These are phyloP conservation scores for Apiospora phragmitis DNA, from an alignment of 2,329 filamentous ascomycete genomes.

Conservation along the genomic window DNA sequence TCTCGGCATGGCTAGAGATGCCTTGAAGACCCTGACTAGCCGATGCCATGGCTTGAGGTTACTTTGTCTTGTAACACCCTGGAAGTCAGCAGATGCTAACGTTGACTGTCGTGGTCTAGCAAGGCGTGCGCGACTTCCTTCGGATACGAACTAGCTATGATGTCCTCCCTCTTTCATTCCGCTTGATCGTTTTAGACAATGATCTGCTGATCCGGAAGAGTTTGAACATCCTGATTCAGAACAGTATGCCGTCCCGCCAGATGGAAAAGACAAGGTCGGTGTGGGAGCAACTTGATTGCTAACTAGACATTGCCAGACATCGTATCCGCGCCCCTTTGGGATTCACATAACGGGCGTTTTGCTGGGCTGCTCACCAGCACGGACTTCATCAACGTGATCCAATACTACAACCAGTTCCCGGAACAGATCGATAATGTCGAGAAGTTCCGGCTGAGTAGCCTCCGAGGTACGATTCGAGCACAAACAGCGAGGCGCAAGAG, in stretches of 20 bases:
- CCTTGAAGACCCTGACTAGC: slow-evolving; percentile 8
- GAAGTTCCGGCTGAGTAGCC: slow-evolving; percentile 87
- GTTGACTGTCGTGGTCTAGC: slow-evolving; percentile 48
- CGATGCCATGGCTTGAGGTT: slow-evolving; percentile 1
- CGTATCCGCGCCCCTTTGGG: slow-evolving; percentile 95
- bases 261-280: not conserved
- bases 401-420: slow-evolving; percentile 98
- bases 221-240: slow-evolving; percentile 91
- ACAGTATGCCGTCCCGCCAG: slow-evolving; percentile 59
- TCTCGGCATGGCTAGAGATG: slow-evolving; percentile 8
- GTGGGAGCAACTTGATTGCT: slow-evolving; percentile 4
- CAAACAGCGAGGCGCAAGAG: not conserved
- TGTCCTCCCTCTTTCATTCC: slow-evolving; percentile 92
- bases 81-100: slow-evolving; percentile 4
- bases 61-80: slow-evolving; percentile 6
- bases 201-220: slow-evolving; percentile 96
- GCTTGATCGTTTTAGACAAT: slow-evolving; percentile 93
- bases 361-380: slow-evolving; percentile 92
- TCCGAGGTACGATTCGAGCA: slow-evolving; percentile 68
- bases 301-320: slow-evolving; percentile 63
- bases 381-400: slow-evolving; percentile 98
- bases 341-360: slow-evolving; percentile 89
- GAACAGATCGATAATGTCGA: slow-evolving; percentile 88
- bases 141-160: slow-evolving; percentile 97
- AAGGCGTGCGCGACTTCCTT: slow-evolving; percentile 91